These are phyloP conservation scores for Citeromyces nyonsensis DNA, from an alignment of 805 yeast species.

Conservation along the genomic window DNA sequence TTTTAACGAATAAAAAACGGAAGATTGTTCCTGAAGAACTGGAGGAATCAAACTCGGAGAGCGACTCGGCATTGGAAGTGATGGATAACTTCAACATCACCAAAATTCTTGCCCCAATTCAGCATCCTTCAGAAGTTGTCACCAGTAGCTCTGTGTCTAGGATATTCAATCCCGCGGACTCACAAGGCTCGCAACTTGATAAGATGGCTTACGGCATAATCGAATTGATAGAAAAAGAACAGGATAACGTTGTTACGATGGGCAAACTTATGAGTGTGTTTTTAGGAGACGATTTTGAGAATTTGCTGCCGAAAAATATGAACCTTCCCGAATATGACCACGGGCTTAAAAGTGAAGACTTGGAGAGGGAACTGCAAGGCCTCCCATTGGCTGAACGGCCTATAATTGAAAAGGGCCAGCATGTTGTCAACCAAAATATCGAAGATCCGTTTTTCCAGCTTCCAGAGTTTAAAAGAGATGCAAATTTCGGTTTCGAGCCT, in stretches of 20 bases:
- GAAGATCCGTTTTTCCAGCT: conserved; percentile 52
- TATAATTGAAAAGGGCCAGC: conserved; percentile 6
- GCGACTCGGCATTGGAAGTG: conserved; percentile 27
- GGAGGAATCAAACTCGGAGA: conserved; percentile 8
- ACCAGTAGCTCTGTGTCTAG: conserved; percentile 52
- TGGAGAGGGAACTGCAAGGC: conserved; percentile 9
- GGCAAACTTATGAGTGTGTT: conserved; percentile 62
- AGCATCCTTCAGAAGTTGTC: conserved; percentile 67
- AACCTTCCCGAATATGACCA: conserved; percentile 60
- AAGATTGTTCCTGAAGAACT: conserved; percentile 9
- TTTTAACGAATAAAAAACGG: conserved; percentile 10
- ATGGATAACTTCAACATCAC: conserved; percentile 24
- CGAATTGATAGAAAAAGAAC: conserved; percentile 70
- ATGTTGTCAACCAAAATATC: conserved; percentile 5
- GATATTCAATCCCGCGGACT: conserved; percentile 36
- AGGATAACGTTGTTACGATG: conserved; percentile 55
- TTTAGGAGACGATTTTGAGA: conserved; percentile 75
- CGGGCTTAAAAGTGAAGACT: conserved; percentile 20
- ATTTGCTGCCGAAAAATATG: conserved; percentile 46
- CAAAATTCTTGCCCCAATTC: conserved; percentile 59
- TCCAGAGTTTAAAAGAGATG: conserved; percentile 33
- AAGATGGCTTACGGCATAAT: conserved; percentile 60
- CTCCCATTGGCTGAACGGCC: not conserved
- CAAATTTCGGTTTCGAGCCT: conserved; percentile 28
- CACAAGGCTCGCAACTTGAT: conserved; percentile 24